A percentile compares a stretch with the other conserved stretches of the same genome.
phyloP scores from a whole-genome alignment of 2,329 filamentous ascomycete genomes.

The Alternaria solani region DNA sequence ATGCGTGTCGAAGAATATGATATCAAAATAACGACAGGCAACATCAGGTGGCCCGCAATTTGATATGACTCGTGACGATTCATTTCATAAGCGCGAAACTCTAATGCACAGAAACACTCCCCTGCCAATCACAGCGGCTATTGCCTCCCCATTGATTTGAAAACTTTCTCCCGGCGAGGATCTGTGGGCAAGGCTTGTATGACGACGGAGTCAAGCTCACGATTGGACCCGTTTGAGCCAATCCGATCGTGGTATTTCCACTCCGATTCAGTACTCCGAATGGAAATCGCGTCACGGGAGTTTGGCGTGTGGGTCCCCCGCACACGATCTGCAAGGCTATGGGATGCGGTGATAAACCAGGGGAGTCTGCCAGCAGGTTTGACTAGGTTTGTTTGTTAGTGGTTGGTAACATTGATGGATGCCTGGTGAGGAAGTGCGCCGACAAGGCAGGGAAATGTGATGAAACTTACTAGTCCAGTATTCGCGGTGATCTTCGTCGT shows the following conservation, averaged over 20 bases:
- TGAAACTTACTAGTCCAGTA: slow-evolving; percentile 74
- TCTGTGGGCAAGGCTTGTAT: slow-evolving; percentile 32
- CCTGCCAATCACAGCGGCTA: neutral
- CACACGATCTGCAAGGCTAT: slow-evolving; percentile 38
- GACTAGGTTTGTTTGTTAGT: slow-evolving; percentile 28
- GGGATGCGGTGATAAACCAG: slow-evolving; percentile 29
- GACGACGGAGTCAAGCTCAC: slow-evolving; percentile 41
- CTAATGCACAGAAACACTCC: neutral
- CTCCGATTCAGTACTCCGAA: slow-evolving; percentile 35
- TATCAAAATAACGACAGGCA: neutral
- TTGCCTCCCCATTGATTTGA: slow-evolving; percentile 24
- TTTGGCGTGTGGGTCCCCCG: slow-evolving; percentile 18
- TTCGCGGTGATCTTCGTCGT: slow-evolving; percentile 78
- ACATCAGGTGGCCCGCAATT: neutral
- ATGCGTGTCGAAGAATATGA: neutral
- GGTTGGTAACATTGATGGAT: neutral
- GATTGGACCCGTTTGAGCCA: slow-evolving; percentile 37
- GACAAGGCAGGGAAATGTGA: neutral
- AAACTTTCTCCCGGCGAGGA: slow-evolving; percentile 41
- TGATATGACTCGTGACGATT: slow-evolving; percentile 3
- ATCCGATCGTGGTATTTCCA: slow-evolving; percentile 37
- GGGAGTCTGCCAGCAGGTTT: slow-evolving; percentile 26
- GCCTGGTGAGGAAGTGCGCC: neutral
- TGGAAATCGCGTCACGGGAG: slow-evolving; percentile 29
- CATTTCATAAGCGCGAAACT: slow-evolving; percentile 1